phyloP scores from a whole-genome alignment of 1,139 yeast genomes.

The Sugiyamaella paludigena region DNA sequence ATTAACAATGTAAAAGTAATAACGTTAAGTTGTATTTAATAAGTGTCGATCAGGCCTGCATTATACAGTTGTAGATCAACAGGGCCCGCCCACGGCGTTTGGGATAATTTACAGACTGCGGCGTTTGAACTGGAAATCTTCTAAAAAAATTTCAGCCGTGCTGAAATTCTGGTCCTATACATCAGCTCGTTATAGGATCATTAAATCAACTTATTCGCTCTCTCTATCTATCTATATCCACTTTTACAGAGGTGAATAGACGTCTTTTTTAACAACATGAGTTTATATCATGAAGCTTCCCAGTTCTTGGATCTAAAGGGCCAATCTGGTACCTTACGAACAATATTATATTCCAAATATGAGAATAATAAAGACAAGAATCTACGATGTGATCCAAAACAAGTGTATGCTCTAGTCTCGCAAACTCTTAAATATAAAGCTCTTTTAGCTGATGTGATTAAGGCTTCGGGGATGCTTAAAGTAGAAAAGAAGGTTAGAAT shows the following conservation, averaged over 20 bases:
- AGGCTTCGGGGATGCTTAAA: slow-evolving; percentile 57
- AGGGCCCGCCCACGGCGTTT: no score
- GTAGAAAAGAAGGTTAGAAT: slow-evolving; percentile 44
- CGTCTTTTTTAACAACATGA: slow-evolving; percentile 24
- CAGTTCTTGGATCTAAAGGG: slow-evolving; percentile 41
- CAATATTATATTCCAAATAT: slow-evolving; percentile 60
- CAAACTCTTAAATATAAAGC: slow-evolving; percentile 72
- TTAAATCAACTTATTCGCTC: no score
- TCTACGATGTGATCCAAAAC: slow-evolving; percentile 67
- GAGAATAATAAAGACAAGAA: slow-evolving; percentile 37
- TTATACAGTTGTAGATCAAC: no score
- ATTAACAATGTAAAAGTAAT: no score
- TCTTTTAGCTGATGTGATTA: slow-evolving; percentile 58
- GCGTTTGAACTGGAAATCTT: no score
- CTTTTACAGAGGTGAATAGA: no score
- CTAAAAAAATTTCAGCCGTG: slow-evolving; percentile 11
- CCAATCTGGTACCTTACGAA: slow-evolving; percentile 59
- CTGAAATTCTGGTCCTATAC: no score
- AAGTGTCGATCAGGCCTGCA: no score
- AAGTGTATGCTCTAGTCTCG: slow-evolving; percentile 75
- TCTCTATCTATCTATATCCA: no score
- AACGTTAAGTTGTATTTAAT: no score
- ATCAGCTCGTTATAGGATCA: no score
- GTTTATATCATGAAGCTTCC: slow-evolving; percentile 40
- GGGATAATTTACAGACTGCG: no score